phyloP scores from a whole-genome alignment of 768 basidiomycete species.

The Suillus ampliporus region DNA sequence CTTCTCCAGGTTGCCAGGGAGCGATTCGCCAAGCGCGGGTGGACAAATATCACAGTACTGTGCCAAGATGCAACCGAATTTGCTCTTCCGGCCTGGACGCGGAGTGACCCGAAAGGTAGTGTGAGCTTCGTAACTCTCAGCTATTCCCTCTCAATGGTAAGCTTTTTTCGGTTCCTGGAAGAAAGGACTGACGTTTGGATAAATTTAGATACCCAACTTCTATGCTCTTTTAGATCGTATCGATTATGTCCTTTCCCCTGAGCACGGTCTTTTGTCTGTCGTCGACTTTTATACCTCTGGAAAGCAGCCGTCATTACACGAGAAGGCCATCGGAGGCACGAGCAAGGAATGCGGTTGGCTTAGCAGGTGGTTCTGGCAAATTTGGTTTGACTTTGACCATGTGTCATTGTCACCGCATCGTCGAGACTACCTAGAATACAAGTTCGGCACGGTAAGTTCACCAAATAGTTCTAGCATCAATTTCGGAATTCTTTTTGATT shows the following conservation, averaged over 20 bases:
- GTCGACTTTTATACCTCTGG: slow-evolving; percentile 76
- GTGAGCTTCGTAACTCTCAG: slow-evolving; percentile 60
- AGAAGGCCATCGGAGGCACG: slow-evolving; percentile 65
- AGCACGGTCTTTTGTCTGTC: slow-evolving; percentile 65
- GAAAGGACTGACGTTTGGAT: slow-evolving; percentile 4
- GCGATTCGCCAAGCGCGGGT: slow-evolving; percentile 68
- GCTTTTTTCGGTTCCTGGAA: slow-evolving; percentile 13
- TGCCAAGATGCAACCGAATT: slow-evolving; percentile 78
- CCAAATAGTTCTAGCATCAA: neutral
- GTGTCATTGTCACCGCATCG: slow-evolving; percentile 61
- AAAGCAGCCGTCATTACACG: slow-evolving; percentile 58
- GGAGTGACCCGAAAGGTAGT: slow-evolving; percentile 57
- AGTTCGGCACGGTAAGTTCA: slow-evolving; percentile 67
- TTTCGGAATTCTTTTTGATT: slow-evolving; percentile 1
- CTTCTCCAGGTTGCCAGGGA: slow-evolving; percentile 73
- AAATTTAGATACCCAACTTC: slow-evolving; percentile 60
- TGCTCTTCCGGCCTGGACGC: slow-evolving; percentile 61
- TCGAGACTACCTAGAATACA: slow-evolving; percentile 77
- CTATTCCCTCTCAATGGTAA: slow-evolving; percentile 63
- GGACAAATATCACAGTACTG: slow-evolving; percentile 74
- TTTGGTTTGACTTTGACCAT: slow-evolving; percentile 67
- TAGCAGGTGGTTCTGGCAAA: slow-evolving; percentile 80
- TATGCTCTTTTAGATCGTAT: slow-evolving; percentile 72
- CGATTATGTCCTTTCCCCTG: slow-evolving; percentile 64
- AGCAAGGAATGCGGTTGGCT: slow-evolving; percentile 68